Evolutionary conservation across 148 eudicot species (phyloP).

Genomic region (Spergularia marina): DNA sequence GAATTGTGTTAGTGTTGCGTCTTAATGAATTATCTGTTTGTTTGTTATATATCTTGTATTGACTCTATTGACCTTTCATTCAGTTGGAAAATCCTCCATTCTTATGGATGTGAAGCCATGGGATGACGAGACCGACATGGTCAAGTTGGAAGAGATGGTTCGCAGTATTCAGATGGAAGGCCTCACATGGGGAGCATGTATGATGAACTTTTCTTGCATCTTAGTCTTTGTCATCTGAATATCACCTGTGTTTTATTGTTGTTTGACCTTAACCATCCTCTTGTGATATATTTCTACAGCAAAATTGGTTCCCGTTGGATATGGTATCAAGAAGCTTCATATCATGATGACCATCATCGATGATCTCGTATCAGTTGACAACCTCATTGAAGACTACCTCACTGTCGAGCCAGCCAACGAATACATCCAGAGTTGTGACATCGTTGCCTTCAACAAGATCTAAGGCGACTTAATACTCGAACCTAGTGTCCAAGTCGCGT

Average conservation of each 20-base stretch:
- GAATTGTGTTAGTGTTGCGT: neutral
- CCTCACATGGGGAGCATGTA: constrained; percentile 98
- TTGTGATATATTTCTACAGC: constrained; percentile 41
- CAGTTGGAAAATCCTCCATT: constrained; percentile 95
- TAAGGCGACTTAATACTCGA: constrained; percentile 26
- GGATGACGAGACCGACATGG: constrained; percentile 99
- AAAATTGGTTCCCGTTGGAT: constrained; percentile 84
- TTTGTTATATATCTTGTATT: neutral
- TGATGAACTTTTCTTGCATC: neutral
- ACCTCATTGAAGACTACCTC: constrained; percentile 71
- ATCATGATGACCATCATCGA: constrained; percentile 92
- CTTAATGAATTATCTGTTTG: neutral
- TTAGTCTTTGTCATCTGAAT: neutral
- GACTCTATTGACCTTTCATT: neutral
- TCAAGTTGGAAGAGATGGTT: constrained; percentile 86
- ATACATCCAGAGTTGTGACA: constrained; percentile 89
- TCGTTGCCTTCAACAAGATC: constrained; percentile 96
- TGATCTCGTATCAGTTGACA: constrained; percentile 88
- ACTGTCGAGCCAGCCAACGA: constrained; percentile 76
- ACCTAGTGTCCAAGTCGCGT: neutral
- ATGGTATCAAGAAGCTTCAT: constrained; percentile 83
- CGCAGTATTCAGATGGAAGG: constrained; percentile 82
- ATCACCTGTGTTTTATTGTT: neutral
- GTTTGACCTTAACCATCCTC: neutral
- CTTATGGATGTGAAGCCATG: constrained; percentile 97